A percentile compares a stretch with the other conserved stretches of the same genome.
These are phyloP conservation scores for Microthlaspi erraticum DNA, from an alignment of 345 rosid species.

Conservation along the genomic window DNA sequence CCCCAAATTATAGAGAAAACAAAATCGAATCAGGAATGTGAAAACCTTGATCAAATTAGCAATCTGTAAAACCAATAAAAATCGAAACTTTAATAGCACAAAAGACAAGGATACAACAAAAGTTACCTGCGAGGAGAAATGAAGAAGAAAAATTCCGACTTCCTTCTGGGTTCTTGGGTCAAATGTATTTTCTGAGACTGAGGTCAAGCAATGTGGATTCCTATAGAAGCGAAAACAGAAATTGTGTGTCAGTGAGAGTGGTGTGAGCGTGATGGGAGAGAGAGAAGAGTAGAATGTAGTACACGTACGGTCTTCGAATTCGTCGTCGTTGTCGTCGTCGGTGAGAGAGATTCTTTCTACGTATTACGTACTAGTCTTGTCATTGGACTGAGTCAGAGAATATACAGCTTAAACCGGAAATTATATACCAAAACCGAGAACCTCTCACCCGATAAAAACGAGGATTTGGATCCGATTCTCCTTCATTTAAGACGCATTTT, in stretches of 20 bases:
- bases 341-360: conserved; percentile 31
- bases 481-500: background rate
- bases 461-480: conserved; percentile 19
- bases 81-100: background rate
- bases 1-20: background rate
- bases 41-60: conserved; percentile 11
- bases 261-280: conserved; percentile 1
- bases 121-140: conserved; percentile 27
- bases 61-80: background rate
- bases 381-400: conserved; percentile 11
- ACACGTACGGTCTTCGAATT: conserved; percentile 4
- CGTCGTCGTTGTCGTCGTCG: conserved; percentile 28
- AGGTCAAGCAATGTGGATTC: conserved; percentile 19
- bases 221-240: conserved; percentile 18
- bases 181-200: background rate
- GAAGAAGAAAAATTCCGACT: background rate
- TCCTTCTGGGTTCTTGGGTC: background rate
- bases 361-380: background rate
- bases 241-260: conserved; percentile 9
- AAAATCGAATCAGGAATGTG: background rate
- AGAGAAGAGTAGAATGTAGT: background rate
- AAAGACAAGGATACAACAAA: conserved; percentile 12
- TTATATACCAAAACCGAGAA: conserved; percentile 20
- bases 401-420: conserved; percentile 25
- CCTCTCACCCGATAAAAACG: conserved; percentile 25